A percentile compares a stretch with the other conserved stretches of the same genome.
Conservation (phyloP, 768 basidiomycete genomes). For the Leccinellum luteum region DNA sequence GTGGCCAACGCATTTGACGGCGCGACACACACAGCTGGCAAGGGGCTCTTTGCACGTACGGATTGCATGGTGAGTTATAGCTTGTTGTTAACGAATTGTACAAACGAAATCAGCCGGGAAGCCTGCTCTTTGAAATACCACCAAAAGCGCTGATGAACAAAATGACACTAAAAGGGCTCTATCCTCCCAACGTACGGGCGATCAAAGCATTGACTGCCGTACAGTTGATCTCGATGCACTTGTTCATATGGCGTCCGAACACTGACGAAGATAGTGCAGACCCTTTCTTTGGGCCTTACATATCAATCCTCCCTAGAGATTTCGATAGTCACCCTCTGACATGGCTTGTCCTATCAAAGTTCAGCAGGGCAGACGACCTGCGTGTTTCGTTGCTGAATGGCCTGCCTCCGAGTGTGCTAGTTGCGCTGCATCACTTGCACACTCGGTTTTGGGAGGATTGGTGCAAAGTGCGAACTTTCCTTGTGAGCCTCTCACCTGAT, state of each 20-base stretch:
- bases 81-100: neutral
- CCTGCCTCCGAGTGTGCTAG: slow-evolving; percentile 49
- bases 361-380: slow-evolving; percentile 7
- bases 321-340: slow-evolving; percentile 84
- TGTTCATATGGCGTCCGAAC: slow-evolving; percentile 62
- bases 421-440: slow-evolving; percentile 42
- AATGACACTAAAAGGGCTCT: slow-evolving; percentile 59
- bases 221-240: slow-evolving; percentile 80
- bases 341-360: slow-evolving; percentile 49
- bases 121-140: slow-evolving; percentile 69
- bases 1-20: slow-evolving; percentile 1
- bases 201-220: slow-evolving; percentile 49
- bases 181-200: slow-evolving; percentile 38
- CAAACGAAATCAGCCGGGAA: slow-evolving; percentile 42
- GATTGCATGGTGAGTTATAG: slow-evolving; percentile 39
- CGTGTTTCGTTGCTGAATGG: slow-evolving; percentile 35
- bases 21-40: slow-evolving; percentile 48
- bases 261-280: slow-evolving; percentile 45
- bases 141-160: slow-evolving; percentile 68
- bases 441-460: slow-evolving; percentile 60
- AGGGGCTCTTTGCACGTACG: slow-evolving; percentile 62
- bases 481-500: slow-evolving; percentile 42
- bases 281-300: slow-evolving; percentile 68
- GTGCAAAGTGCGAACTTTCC: slow-evolving; percentile 44
- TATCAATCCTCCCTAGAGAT: slow-evolving; percentile 68